phyloP scores from a whole-genome alignment of 208 protist genomes.

The Leishmania guyanensis region DNA sequence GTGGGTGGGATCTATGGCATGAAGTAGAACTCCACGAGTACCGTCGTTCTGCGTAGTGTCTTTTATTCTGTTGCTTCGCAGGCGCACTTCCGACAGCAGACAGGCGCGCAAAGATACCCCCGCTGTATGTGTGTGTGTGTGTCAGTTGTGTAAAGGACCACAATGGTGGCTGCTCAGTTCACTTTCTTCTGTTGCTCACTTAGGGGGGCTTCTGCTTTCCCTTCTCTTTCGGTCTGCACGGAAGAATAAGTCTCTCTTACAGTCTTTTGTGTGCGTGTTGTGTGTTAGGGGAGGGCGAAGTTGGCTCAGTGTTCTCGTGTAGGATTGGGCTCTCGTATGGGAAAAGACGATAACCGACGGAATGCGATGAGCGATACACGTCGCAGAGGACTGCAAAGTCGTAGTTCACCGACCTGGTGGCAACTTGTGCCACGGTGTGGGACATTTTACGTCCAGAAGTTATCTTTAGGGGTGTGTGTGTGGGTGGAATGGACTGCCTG shows the following conservation, averaged over 20 bases:
- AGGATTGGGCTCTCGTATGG: slow-evolving; percentile 3
- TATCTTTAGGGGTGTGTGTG: background rate
- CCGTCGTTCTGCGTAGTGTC: background rate
- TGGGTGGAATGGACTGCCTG: too few relatives aligned
- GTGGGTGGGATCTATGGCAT: background rate
- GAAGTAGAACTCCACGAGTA: background rate
- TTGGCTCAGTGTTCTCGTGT: background rate
- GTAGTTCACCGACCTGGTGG: background rate
- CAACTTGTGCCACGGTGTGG: background rate
- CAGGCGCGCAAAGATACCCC: background rate
- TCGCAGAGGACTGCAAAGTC: background rate
- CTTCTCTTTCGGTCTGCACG: background rate
- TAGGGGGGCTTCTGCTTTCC: background rate
- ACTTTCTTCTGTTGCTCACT: background rate
- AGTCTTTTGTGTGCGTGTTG: background rate
- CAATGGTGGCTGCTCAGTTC: background rate
- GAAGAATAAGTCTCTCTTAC: background rate
- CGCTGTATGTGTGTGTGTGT: background rate
- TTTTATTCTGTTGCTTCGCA: background rate
- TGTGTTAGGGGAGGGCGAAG: background rate
- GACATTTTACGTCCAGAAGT: background rate
- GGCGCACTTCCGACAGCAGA: background rate
- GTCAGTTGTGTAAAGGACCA: background rate
- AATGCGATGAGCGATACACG: background rate
- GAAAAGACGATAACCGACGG: too few relatives aligned